Percentiles rank a stretch among this genome's conserved stretches.
Conservation (phyloP, 805 yeast genomes). For the Saccharomycopsis vini region DNA sequence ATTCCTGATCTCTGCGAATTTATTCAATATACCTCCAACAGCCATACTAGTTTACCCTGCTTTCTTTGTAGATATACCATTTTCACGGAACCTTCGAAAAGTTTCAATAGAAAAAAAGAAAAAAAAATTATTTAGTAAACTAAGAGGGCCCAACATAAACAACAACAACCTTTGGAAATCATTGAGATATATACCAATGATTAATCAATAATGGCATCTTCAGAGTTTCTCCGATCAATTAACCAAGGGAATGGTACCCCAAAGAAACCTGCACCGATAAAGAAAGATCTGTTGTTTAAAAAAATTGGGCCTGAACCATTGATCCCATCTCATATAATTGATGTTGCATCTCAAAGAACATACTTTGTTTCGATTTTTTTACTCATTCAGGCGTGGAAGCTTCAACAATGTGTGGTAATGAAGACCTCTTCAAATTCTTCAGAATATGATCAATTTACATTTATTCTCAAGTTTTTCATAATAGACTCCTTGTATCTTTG, state of each 20-base stretch:
- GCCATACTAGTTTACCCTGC: too few relatives aligned
- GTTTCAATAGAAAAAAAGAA: too few relatives aligned
- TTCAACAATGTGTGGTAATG: constrained; percentile 58
- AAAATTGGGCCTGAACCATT: constrained; percentile 33
- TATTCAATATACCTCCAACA: too few relatives aligned
- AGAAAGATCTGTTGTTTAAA: too few relatives aligned
- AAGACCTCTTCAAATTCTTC: constrained; percentile 28
- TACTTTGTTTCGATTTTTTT: constrained; percentile 57
- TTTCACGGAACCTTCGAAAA: too few relatives aligned
- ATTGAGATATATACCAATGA: too few relatives aligned
- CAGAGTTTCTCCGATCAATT: constrained; percentile 1
- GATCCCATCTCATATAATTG: constrained; percentile 59
- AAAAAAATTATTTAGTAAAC: too few relatives aligned
- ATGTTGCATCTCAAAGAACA: constrained; percentile 68
- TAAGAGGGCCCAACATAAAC: too few relatives aligned
- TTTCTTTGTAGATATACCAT: too few relatives aligned
- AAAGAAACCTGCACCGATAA: too few relatives aligned
- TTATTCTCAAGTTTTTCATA: constrained; percentile 55
- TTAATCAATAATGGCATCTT: constrained; percentile 1
- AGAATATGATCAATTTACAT: constrained; percentile 13
- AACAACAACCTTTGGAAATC: too few relatives aligned
- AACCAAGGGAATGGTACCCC: not conserved
- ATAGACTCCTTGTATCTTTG: constrained; percentile 66
- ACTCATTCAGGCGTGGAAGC: constrained; percentile 77
- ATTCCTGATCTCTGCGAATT: too few relatives aligned